These are phyloP conservation scores for Yarrowia sp. DNA, from an alignment of 805 yeast genomes.

Conservation along the genomic window DNA sequence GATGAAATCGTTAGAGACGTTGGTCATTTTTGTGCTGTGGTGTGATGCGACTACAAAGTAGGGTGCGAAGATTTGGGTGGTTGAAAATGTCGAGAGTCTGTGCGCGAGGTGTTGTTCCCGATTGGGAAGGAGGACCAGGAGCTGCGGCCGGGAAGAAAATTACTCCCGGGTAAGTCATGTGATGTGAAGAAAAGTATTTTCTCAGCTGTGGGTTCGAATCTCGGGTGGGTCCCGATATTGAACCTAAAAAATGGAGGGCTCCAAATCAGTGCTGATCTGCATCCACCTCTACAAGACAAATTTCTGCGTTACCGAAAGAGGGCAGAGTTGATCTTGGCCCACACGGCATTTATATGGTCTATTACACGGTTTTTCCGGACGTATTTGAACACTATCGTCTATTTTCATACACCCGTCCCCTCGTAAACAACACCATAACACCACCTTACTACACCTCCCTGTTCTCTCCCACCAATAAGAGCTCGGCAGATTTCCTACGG, in stretches of 20 bases:
- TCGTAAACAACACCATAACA: too few species aligned
- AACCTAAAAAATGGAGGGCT: not conserved
- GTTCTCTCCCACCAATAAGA: not conserved
- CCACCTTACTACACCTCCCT: not conserved
- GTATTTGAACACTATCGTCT: too few species aligned
- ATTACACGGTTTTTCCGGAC: too few species aligned
- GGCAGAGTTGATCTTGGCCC: too few species aligned
- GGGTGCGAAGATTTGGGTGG: conserved; percentile 29
- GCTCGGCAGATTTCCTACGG: too few species aligned
- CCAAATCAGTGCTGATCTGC: too few species aligned
- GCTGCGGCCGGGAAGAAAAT: conserved; percentile 12
- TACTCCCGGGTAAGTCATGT: conserved; percentile 37
- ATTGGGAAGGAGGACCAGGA: not conserved
- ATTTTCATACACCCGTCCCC: too few species aligned
- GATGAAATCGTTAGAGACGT: conserved; percentile 54
- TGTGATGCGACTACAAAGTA: conserved; percentile 33
- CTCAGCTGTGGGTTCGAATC: not conserved
- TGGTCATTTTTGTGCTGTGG: conserved; percentile 40
- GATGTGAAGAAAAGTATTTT: not conserved
- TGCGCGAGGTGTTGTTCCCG: conserved; percentile 15
- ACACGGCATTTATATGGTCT: too few species aligned
- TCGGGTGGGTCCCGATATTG: not conserved
- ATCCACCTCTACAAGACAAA: not conserved
- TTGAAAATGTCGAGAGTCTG: conserved; percentile 32
- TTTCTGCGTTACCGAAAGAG: not conserved